Evolutionary conservation across 2,329 filamentous ascomycete species (phyloP).

Genomic region (Hymenoscyphus fraxineus): DNA sequence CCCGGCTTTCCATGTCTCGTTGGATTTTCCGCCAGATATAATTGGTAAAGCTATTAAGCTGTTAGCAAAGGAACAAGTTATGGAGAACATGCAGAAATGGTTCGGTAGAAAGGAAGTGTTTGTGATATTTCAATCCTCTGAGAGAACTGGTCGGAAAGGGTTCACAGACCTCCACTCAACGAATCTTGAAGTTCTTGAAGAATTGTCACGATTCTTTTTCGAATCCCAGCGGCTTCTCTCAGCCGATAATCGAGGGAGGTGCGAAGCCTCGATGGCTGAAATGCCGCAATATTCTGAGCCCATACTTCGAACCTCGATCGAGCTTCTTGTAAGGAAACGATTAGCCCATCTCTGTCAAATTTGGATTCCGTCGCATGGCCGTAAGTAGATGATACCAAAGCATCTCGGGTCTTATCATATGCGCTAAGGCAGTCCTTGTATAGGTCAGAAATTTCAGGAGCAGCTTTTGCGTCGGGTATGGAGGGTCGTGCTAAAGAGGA

Average conservation of each 20-base stretch:
- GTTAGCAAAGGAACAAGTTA: conserved; percentile 1
- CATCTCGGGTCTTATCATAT: conserved; percentile 2
- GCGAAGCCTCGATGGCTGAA: conserved; percentile 15
- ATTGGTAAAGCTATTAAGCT: conserved; percentile 18
- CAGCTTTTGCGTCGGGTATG: conserved; percentile 24
- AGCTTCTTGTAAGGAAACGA: conserved; percentile 16
- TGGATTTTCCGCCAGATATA: conserved; percentile 16
- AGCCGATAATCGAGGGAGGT: conserved; percentile 27
- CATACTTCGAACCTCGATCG: conserved; percentile 24
- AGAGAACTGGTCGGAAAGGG: not conserved
- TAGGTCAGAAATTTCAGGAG: not conserved
- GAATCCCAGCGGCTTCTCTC: conserved; percentile 23
- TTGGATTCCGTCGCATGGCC: conserved; percentile 6
- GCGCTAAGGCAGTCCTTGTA: conserved; percentile 3
- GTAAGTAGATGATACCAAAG: not conserved
- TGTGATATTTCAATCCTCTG: not conserved
- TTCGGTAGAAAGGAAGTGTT: not conserved
- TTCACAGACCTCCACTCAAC: conserved; percentile 17
- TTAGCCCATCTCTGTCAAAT: conserved; percentile 15
- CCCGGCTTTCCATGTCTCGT: conserved; percentile 20
- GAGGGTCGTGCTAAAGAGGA: not conserved
- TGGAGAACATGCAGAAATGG: too few relatives aligned
- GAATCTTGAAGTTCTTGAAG: conserved; percentile 21
- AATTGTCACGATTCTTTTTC: conserved; percentile 20
- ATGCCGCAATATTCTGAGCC: conserved; percentile 26